These are phyloP conservation scores for Thermochaetoides dissita DNA, from an alignment of 2,329 filamentous ascomycete species.

Conservation along the genomic window DNA sequence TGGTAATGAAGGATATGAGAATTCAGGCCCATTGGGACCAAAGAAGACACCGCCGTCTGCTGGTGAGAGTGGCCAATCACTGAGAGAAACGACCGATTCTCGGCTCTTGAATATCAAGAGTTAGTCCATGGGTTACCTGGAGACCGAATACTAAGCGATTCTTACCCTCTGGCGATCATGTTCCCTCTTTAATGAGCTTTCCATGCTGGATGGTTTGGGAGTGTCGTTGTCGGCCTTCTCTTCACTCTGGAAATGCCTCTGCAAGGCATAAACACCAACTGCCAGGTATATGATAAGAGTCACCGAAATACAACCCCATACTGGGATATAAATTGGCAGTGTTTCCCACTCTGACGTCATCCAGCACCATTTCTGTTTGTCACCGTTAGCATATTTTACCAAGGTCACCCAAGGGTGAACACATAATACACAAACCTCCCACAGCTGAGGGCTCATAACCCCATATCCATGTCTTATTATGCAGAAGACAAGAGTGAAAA, in stretches of 20 bases:
- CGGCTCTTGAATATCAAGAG: background rate
- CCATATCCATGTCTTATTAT: no score
- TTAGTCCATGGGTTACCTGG: background rate
- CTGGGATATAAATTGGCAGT: constrained; percentile 8
- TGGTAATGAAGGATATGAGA: background rate
- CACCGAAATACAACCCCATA: constrained; percentile 9
- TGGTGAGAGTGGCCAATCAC: constrained; percentile 3
- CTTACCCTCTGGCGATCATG: background rate
- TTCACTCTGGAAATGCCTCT: no score
- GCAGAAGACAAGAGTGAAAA: background rate
- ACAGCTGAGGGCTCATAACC: no score
- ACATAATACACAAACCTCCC: no score
- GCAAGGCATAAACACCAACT: constrained; percentile 5
- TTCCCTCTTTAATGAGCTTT: background rate
- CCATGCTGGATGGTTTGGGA: no score
- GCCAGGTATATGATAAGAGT: constrained; percentile 10
- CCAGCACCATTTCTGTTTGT: constrained; percentile 9
- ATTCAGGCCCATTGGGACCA: background rate
- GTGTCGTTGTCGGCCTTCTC: no score
- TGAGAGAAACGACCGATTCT: constrained; percentile 1
- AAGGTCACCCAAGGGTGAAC: no score
- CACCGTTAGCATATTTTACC: no score
- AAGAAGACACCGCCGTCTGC: background rate
- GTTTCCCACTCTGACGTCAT: constrained; percentile 5
- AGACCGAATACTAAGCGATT: background rate